phyloP scores from a whole-genome alignment of 1,139 yeast genomes.

The Geotrichum europaeum region DNA sequence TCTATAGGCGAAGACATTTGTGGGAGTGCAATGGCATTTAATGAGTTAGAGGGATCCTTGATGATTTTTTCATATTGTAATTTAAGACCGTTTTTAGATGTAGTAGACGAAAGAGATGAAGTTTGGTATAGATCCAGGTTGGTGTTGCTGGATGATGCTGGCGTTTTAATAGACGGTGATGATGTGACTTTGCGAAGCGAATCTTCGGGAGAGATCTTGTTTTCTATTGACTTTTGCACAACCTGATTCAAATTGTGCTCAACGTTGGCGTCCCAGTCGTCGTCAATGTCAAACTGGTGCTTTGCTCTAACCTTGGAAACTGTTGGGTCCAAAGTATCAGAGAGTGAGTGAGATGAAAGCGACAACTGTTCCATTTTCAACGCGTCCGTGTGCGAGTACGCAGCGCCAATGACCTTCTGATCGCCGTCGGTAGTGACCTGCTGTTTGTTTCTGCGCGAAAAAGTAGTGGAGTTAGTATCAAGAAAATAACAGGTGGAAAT shows the following conservation, averaged over 20 bases:
- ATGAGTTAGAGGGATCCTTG: slow-evolving; percentile 26
- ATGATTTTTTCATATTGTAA: slow-evolving; percentile 35
- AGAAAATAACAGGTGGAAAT: background rate
- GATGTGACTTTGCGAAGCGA: slow-evolving; percentile 9
- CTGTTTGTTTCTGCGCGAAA: background rate
- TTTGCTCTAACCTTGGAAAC: slow-evolving; percentile 6
- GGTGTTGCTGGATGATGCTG: background rate
- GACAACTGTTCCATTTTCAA: slow-evolving; percentile 23
- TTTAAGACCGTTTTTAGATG: slow-evolving; percentile 26
- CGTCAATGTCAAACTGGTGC: slow-evolving; percentile 56
- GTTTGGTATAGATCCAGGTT: background rate
- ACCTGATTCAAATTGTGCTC: slow-evolving; percentile 45
- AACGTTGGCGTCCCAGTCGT: slow-evolving; percentile 87
- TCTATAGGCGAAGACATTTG: slow-evolving; percentile 25
- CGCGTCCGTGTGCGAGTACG: slow-evolving; percentile 39
- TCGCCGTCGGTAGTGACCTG: slow-evolving; percentile 27
- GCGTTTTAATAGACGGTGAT: slow-evolving; percentile 10
- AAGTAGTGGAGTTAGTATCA: background rate
- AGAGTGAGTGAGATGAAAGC: slow-evolving; percentile 12
- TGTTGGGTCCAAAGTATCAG: slow-evolving; percentile 9
- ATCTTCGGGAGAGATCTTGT: slow-evolving; percentile 22
- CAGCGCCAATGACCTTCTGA: slow-evolving; percentile 39
- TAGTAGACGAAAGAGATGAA: background rate
- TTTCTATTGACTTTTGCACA: slow-evolving; percentile 33
- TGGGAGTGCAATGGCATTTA: slow-evolving; percentile 12